Percentiles rank a stretch among this genome's conserved stretches.
These are phyloP conservation scores for Lipomyces spencermartinsiae DNA, from an alignment of 805 yeast genomes.

Conservation along the genomic window DNA sequence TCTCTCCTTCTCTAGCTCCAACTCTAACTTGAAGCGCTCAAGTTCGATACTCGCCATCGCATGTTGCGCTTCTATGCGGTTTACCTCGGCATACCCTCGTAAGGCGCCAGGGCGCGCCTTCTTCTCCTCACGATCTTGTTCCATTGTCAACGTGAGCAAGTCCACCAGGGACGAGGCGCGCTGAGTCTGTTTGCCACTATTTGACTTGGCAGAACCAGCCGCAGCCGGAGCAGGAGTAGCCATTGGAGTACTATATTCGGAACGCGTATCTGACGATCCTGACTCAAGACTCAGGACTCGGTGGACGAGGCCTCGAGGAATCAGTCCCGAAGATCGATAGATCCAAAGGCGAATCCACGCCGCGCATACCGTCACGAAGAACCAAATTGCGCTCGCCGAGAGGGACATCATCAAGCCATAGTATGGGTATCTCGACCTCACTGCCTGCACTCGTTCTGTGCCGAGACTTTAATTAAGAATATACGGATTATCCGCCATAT, in stretches of 20 bases:
- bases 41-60: slow-evolving; percentile 2
- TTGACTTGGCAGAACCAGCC: background rate
- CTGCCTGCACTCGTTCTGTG: too few relatives aligned
- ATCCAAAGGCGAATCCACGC: slow-evolving; percentile 6
- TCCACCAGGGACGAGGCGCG: too few relatives aligned
- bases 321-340: slow-evolving; percentile 8
- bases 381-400: background rate
- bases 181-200: too few relatives aligned
- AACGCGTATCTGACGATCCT: slow-evolving; percentile 1
- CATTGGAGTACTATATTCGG: background rate
- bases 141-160: too few relatives aligned
- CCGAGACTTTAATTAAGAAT: too few relatives aligned
- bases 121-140: background rate
- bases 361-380: slow-evolving; percentile 1
- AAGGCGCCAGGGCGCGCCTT: slow-evolving; percentile 7
- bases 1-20: background rate
- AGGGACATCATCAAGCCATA: slow-evolving; percentile 10
- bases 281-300: slow-evolving; percentile 6
- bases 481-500: too few relatives aligned
- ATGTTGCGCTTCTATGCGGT: background rate
- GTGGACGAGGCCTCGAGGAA: background rate
- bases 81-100: background rate
- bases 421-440: too few relatives aligned
- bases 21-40: slow-evolving; percentile 6
- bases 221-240: slow-evolving; percentile 1